Percentiles rank a stretch among this genome's conserved stretches.
Evolutionary conservation across 164 flowering plant species (phyloP).

Genomic region (Chimonanthus praecox): DNA sequence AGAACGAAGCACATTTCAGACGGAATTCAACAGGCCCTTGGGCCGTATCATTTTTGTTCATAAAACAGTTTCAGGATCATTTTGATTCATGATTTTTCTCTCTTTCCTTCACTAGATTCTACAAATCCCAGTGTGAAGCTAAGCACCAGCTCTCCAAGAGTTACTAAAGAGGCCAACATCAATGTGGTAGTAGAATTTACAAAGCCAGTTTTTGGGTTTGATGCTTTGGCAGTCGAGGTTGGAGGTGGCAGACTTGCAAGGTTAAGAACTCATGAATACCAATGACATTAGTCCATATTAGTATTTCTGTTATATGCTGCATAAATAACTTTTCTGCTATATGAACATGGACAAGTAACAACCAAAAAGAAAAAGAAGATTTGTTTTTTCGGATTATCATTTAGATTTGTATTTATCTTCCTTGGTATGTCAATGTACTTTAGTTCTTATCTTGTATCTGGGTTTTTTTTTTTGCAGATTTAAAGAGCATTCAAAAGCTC

Average conservation of each 20-base stretch:
- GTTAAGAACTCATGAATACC: slow-evolving; percentile 15
- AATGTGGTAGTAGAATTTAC: slow-evolving; percentile 48
- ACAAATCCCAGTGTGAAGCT: slow-evolving; percentile 34
- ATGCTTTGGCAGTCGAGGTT: slow-evolving; percentile 36
- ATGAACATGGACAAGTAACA: too few species aligned
- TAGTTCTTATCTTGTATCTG: neutral
- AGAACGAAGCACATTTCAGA: too few species aligned
- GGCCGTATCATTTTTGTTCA: too few species aligned
- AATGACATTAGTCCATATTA: neutral
- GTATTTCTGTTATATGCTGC: neutral
- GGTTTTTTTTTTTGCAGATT: slow-evolving; percentile 27
- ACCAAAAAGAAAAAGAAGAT: neutral
- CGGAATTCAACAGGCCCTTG: too few species aligned
- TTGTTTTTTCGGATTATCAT: neutral
- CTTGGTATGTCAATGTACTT: neutral
- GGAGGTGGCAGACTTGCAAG: slow-evolving; percentile 52
- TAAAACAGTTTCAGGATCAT: neutral
- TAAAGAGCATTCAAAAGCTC: slow-evolving; percentile 46
- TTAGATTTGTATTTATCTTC: neutral
- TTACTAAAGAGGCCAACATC: slow-evolving; percentile 33
- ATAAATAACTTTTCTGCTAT: neutral
- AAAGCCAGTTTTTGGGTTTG: slow-evolving; percentile 56
- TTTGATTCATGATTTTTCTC: neutral
- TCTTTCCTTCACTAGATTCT: slow-evolving; percentile 31
- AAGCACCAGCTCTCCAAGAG: slow-evolving; percentile 28